Conservation (phyloP, 2,329 filamentous ascomycete genomes). For the Stagonosporopsis vannaccii region DNA sequence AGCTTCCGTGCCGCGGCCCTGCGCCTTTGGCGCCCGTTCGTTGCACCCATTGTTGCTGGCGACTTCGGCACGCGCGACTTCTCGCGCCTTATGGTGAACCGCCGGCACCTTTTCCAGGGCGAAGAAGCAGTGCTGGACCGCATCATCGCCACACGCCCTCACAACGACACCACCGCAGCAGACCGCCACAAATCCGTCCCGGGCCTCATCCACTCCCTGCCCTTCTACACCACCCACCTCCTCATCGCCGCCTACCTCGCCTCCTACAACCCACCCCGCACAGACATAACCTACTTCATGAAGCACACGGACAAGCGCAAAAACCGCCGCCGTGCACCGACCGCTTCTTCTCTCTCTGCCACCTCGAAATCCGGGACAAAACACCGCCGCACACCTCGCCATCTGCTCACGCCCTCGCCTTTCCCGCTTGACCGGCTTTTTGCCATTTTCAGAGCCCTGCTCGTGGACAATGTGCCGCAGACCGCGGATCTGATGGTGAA, state of each 20-base stretch:
- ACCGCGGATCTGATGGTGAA: slow-evolving; percentile 59
- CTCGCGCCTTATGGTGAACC: slow-evolving; percentile 77
- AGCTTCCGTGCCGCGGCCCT: slow-evolving; percentile 74
- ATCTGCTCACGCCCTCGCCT: slow-evolving; percentile 76
- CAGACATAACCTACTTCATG: slow-evolving; percentile 78
- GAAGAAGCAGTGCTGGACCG: slow-evolving; percentile 73
- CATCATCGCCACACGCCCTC: slow-evolving; percentile 55
- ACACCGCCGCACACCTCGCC: slow-evolving; percentile 76
- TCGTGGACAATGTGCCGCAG: slow-evolving; percentile 55
- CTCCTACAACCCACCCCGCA: slow-evolving; percentile 78
- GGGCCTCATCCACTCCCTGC: slow-evolving; percentile 59
- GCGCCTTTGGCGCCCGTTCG: slow-evolving; percentile 85
- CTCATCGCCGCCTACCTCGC: slow-evolving; percentile 81
- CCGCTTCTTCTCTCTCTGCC: slow-evolving; percentile 23
- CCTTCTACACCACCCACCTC: slow-evolving; percentile 75
- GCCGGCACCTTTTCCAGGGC: slow-evolving; percentile 74
- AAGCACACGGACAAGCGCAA: slow-evolving; percentile 65
- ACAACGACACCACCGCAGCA: neutral
- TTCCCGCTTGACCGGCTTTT: slow-evolving; percentile 81
- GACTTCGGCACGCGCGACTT: slow-evolving; percentile 81
- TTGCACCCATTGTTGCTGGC: slow-evolving; percentile 76
- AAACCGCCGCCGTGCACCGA: slow-evolving; percentile 51
- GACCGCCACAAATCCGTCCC: slow-evolving; percentile 12
- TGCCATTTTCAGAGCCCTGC: slow-evolving; percentile 75
- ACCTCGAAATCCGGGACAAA: slow-evolving; percentile 48